Evolutionary conservation across 768 basidiomycete genomes (phyloP).

Genomic region (Tricholoma furcatifolium): DNA sequence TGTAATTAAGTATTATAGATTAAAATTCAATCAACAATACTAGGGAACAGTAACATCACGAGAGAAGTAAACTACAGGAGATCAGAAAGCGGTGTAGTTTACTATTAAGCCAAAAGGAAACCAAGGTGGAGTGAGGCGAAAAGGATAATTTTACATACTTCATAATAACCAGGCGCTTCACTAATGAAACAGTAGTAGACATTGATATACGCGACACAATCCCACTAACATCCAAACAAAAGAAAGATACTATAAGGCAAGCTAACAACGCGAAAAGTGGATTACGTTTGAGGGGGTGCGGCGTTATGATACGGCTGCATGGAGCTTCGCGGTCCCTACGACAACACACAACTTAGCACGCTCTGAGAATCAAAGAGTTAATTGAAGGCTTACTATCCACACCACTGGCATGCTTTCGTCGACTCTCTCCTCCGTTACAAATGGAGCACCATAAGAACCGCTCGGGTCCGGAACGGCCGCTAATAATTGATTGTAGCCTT

Average conservation of each 20-base stretch:
- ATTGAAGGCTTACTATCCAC: conserved; percentile 40
- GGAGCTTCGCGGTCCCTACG: conserved; percentile 14
- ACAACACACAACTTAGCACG: background rate
- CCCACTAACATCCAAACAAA: background rate
- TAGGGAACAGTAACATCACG: background rate
- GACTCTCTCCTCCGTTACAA: conserved; percentile 67
- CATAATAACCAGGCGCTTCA: conserved; percentile 6
- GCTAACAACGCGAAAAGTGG: background rate
- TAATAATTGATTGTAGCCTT: conserved; percentile 48
- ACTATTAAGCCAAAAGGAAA: background rate
- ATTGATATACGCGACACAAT: background rate
- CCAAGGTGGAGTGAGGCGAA: background rate
- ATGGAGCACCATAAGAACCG: conserved; percentile 58
- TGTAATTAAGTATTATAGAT: background rate
- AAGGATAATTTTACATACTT: conserved; percentile 8
- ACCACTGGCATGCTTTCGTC: conserved; percentile 29
- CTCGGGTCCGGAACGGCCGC: conserved; percentile 58
- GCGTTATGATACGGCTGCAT: conserved; percentile 9
- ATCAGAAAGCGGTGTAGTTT: background rate
- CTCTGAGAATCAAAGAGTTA: background rate
- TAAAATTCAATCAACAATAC: background rate
- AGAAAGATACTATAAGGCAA: background rate
- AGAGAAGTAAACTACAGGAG: background rate
- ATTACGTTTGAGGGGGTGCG: conserved; percentile 13
- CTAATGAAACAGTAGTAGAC: background rate